Evolutionary conservation across 352 stramenopile genomes (phyloP).

Genomic region (Stramenopiles sp.): DNA sequence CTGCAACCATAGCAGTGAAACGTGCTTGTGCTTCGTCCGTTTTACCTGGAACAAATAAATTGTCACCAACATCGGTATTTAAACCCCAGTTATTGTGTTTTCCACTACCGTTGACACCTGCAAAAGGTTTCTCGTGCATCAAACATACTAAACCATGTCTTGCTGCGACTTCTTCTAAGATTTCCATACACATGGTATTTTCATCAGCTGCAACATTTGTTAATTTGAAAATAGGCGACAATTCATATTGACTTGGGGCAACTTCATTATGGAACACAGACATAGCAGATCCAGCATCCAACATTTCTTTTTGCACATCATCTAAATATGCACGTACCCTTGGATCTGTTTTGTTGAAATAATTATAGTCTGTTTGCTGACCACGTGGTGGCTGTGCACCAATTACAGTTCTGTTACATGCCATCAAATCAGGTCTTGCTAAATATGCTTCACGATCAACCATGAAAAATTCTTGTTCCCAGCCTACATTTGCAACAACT

Average conservation of each 20-base stretch:
- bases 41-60: constrained; percentile 32
- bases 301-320: constrained; percentile 48
- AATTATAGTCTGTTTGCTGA: constrained; percentile 63
- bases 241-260: constrained; percentile 52
- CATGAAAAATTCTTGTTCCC: constrained; percentile 68
- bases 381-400: constrained; percentile 42
- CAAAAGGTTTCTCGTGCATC: constrained; percentile 65
- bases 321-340: constrained; percentile 47
- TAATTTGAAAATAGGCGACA: constrained; percentile 25
- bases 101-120: constrained; percentile 52
- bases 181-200: constrained; percentile 62
- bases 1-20: constrained; percentile 50
- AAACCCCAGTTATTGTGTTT: constrained; percentile 72
- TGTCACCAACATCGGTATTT: constrained; percentile 35
- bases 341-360: constrained; percentile 33
- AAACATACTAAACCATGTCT: constrained; percentile 45
- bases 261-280: constrained; percentile 35
- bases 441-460: constrained; percentile 49
- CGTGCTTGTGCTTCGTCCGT: constrained; percentile 21
- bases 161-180: constrained; percentile 37
- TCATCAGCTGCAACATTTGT: constrained; percentile 54
- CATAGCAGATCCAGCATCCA: constrained; percentile 25
- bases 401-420: constrained; percentile 50
- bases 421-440: constrained; percentile 42
- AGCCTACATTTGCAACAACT: constrained; percentile 46